Evolutionary conservation across 129 eudicot species (phyloP), one percentile per base, ranked within the genome.

Genomic region (Scalesia atractyloides): DNA sequence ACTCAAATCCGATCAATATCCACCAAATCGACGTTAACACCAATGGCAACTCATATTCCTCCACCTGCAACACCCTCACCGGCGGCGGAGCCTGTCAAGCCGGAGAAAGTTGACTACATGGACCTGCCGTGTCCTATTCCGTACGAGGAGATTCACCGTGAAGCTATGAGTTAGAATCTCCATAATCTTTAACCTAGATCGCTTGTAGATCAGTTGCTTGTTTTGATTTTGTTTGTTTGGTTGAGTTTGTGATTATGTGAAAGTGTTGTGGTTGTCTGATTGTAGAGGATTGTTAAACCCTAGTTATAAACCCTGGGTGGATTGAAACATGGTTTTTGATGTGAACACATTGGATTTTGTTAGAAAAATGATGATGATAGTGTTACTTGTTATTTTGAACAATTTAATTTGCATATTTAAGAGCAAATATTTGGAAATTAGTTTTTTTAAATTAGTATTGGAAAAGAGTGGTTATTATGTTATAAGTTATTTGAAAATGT

Each of bases 81-180:
- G 30, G 79, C 90, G 59, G 82, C 65, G 19, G 67, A 70, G 18
- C 77, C 77, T 61, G 69, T 73, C 64, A 78, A 82, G 84, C 79
- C 77, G 58, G 84, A 84, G 69, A 82, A 80, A 71, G 82, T 84
- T 51, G 96, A 93, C 79, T 93, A 93, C 87, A 17, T 84, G 79
- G 68, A 89, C 76, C 82, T 93, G 7, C 98, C 98, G 4, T 89
- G 95, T 66, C 98, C 98, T 34, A 85, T 93, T 70, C 92, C 97
- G 6, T 91, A 88, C 34, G 97, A 91, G 75, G 97, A 91, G 68
- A 86, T 91, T 76, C 95, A 89, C 36, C 98, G 98, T 66, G 98
- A 93, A 69, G 92, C 98, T 61, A 64, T 93, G 78, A 93, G 98
- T 93, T 72, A 72, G 82, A 65, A 14, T 58, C 47, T 73, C 58